Conservation (phyloP, 805 yeast genomes). For the Huiozyma sinensis region DNA sequence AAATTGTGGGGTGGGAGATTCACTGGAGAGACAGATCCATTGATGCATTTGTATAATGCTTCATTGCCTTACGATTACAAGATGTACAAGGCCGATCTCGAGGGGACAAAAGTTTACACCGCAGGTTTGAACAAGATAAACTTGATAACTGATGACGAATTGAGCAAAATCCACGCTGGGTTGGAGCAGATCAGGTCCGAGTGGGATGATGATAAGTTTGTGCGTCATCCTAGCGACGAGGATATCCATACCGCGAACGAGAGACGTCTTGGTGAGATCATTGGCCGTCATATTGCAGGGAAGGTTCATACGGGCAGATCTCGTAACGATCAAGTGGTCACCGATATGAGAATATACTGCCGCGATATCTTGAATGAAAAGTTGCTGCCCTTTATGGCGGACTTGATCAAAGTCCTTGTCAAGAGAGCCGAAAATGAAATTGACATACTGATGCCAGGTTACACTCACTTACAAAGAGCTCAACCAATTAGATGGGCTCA, state of each 20-base stretch:
- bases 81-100: slow-evolving; percentile 90
- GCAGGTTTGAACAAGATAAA: slow-evolving; percentile 74
- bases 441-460: slow-evolving; percentile 95
- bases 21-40: slow-evolving; percentile 93
- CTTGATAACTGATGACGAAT: slow-evolving; percentile 60
- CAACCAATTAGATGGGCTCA: slow-evolving; percentile 99
- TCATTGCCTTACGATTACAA: slow-evolving; percentile 91
- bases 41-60: slow-evolving; percentile 95
- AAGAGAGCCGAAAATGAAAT: slow-evolving; percentile 78
- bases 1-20: slow-evolving; percentile 98
- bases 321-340: slow-evolving; percentile 97
- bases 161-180: slow-evolving; percentile 75
- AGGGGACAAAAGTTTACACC: slow-evolving; percentile 91
- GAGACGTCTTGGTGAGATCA: slow-evolving; percentile 91
- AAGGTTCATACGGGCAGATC: slow-evolving; percentile 99
- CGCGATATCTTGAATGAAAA: slow-evolving; percentile 60
- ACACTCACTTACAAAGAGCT: slow-evolving; percentile 96
- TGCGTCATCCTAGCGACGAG: slow-evolving; percentile 50
- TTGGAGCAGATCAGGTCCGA: slow-evolving; percentile 60
- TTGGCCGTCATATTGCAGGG: slow-evolving; percentile 89
- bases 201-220: slow-evolving; percentile 65
- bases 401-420: slow-evolving; percentile 56
- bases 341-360: slow-evolving; percentile 95
- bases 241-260: slow-evolving; percentile 99
- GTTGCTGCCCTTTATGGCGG: slow-evolving; percentile 43